Base-by-base conservation (phyloP, 2,329 filamentous ascomycete genomes). In the Ciborinia camelliae region DNA sequence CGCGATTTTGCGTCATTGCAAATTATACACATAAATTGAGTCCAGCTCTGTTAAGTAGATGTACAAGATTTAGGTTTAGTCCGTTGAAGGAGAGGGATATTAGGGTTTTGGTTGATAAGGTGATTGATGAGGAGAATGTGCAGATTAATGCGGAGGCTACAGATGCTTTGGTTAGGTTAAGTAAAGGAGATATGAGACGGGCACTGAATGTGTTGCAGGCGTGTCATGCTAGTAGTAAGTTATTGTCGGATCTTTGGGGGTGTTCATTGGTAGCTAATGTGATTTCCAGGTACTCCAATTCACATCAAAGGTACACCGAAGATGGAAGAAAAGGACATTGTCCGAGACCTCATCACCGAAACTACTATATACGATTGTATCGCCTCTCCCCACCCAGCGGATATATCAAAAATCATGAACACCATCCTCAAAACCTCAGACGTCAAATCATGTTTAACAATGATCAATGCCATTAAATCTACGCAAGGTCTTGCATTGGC, bases 21-120 rank as follows among this genome's bases (percentile, higher is more conserved):
- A 99, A 99, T 79, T 99, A 99, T 78, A 95, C 95, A 37, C 95
- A 99, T 81, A 99, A 99, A 78, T 86, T 99, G 47, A 96, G 92
- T 15, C 94, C 95, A 0, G 95, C 95, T 0, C 82, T 99, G 51
- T 81, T 99, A 62, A 98, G 94, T 57, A 84, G 95, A 72, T 99
- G 95, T 79, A 99, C 95, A 12, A 83, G 95, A 45, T 99, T 99
- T 77, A 84, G 95, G 39, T 99, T 99, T 78, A 96, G 91, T 70
- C 95, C 95, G 14, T 80, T 99, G 63, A 96, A 96, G 76, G 91
- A 97, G 73, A 81, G 77, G 8, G 95, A 98, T 75, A 97, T 99
- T 66, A 82, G 91, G 59, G 82, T 85, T 1, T 77, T 98, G 62
- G 92, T 99, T 9, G 92, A 97, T 75, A 89, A 90, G 76, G 95